Base-by-base conservation (phyloP, 495 filamentous ascomycete genomes). In the Oleoguttula mirabilis region DNA sequence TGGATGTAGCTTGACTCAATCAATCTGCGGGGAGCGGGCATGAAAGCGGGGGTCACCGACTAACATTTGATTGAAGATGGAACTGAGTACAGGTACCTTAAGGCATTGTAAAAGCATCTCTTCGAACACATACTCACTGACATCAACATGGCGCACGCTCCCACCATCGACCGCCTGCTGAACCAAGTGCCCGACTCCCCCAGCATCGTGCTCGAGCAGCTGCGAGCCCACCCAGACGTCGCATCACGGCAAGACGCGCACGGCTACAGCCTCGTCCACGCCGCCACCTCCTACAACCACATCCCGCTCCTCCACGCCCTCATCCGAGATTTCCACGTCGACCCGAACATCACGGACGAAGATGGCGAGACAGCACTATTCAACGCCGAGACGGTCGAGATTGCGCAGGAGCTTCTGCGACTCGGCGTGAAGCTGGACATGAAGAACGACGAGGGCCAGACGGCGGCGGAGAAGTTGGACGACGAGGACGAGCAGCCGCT, bases 351-450 rank as follows among this genome's bases (percentile, higher is more conserved):
- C 31, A 68, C 69, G 39, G 90, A 95, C 53, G 79, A 88, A 56
- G 90, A 96, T 57, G 77, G 76, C 36, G 90, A 98, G 60, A 94
- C 88, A 6, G 80, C 88, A 15, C 69, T 98, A 3, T 96, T 93
- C 50, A 82, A 82, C 10, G 73, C 76, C 20, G 90, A 98, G 57
- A 78, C 69, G 0, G 68, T 84, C 22, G 77, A 80, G 3, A 71
- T 82, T 15, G 88, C 88, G 23, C 73, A 73, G 47, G 66, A 94
- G 10, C 72, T 95, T 4, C 82, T 93, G 56, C 84, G 92, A 55
- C 66, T 96, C 2, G 76, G 75, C 1, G 75, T 82, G 22, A 75
- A 88, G 51, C 60, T 72, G 27, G 38, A 31, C 5, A 10, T 42
- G 19, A 58, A 56, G 21, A 49, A 51, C 30, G 24, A 25, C 10